These are phyloP conservation scores for Metschnikowia corniflorae DNA, from an alignment of 805 yeast genomes.

Conservation along the genomic window DNA sequence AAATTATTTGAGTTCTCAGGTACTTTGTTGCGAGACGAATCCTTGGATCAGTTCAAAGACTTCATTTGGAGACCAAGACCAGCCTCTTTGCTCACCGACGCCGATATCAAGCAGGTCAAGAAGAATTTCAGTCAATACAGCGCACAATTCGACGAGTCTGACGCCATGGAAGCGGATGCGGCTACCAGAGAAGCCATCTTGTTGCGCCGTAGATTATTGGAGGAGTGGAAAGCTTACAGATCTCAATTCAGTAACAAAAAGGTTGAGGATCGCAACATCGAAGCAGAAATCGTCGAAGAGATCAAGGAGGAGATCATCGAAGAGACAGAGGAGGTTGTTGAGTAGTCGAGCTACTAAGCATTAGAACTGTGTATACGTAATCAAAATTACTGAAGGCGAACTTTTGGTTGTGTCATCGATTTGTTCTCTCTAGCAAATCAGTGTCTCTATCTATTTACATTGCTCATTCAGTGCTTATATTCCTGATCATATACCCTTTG, in stretches of 20 bases:
- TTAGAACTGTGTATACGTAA: neutral
- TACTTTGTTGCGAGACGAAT: conserved; percentile 66
- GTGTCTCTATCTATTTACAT: neutral
- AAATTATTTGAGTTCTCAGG: conserved; percentile 85
- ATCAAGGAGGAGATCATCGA: conserved; percentile 41
- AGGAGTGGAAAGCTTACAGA: conserved; percentile 87
- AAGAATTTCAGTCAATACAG: conserved; percentile 85
- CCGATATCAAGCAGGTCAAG: conserved; percentile 84
- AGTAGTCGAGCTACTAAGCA: conserved; percentile 27
- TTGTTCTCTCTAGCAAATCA: conserved; percentile 3
- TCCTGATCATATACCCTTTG: conserved; percentile 41
- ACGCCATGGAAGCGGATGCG: conserved; percentile 92
- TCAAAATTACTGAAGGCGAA: too few relatives aligned
- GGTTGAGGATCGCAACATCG: conserved; percentile 48
- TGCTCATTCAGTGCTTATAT: neutral
- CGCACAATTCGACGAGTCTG: conserved; percentile 90
- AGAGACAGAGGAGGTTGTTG: conserved; percentile 68
- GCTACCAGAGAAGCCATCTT: conserved; percentile 87
- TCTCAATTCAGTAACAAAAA: conserved; percentile 29
- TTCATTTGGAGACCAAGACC: conserved; percentile 99
- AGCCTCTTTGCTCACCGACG: conserved; percentile 63
- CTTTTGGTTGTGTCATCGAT: too few relatives aligned
- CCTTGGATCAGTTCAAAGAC: conserved; percentile 78
- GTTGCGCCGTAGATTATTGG: conserved; percentile 73
- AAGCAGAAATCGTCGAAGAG: conserved; percentile 58